These are phyloP conservation scores for Jacaranda mimosifolia DNA, from an alignment of 257 asterid genomes.

Conservation along the genomic window DNA sequence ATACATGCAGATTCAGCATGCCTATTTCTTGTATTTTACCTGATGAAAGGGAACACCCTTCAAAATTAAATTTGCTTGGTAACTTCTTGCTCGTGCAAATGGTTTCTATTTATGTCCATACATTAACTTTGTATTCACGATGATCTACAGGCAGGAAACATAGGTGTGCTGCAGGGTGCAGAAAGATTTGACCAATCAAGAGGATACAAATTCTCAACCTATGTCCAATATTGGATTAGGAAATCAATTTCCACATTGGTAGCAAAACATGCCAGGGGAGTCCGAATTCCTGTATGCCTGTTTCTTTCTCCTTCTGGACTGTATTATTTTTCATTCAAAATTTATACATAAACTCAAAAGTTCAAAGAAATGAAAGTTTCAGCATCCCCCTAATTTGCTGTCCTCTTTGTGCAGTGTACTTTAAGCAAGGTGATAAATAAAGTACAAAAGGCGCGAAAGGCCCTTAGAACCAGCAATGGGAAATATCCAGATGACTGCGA, in stretches of 20 bases:
- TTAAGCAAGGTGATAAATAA: constrained; percentile 70
- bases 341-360: constrained; percentile 12
- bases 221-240: constrained; percentile 88
- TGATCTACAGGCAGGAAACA: constrained; percentile 72
- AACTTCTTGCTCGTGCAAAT: constrained; percentile 5
- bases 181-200: constrained; percentile 80
- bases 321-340: not conserved
- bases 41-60: too few relatives aligned
- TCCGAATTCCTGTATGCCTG: constrained; percentile 77
- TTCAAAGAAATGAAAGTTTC: not conserved
- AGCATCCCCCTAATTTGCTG: constrained; percentile 9
- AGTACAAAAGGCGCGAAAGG: constrained; percentile 76
- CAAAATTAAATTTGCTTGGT: not conserved
- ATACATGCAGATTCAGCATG: too few relatives aligned
- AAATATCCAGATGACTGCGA: constrained; percentile 65
- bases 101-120: constrained; percentile 7
- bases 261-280: constrained; percentile 75
- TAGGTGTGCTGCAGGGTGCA: constrained; percentile 88
- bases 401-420: constrained; percentile 56
- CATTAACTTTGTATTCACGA: constrained; percentile 13
- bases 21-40: too few relatives aligned
- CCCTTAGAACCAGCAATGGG: constrained; percentile 66
- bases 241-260: constrained; percentile 72
- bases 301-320: constrained; percentile 22
- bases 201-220: constrained; percentile 90